These are phyloP conservation scores for Handroanthus guayacan DNA, from an alignment of 257 asterid species.

Conservation along the genomic window DNA sequence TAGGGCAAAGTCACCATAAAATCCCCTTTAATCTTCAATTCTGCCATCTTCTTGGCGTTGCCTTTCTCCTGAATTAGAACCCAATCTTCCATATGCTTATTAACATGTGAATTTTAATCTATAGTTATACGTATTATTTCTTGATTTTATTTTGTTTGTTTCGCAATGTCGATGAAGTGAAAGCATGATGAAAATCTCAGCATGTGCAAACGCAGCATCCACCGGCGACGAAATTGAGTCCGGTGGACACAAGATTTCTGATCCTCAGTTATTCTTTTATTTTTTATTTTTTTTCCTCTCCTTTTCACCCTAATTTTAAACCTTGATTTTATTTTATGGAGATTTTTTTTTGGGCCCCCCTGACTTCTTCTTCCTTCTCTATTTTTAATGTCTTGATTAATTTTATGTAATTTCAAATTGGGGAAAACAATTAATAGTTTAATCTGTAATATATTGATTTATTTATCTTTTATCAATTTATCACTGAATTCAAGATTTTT, in stretches of 20 bases:
- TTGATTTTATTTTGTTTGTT: not conserved
- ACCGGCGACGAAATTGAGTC: not conserved
- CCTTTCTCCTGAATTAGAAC: not conserved
- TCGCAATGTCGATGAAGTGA: not conserved
- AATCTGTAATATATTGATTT: too few species aligned
- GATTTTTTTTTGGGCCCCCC: not conserved
- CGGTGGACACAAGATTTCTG: slow-evolving; percentile 42
- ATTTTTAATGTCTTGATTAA: not conserved
- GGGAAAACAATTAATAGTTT: not conserved
- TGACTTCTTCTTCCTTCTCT: not conserved
- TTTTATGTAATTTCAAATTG: not conserved
- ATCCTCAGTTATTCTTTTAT: not conserved
- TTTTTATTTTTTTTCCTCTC: too few species aligned
- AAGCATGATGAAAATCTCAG: slow-evolving; percentile 33
- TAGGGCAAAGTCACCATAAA: slow-evolving; percentile 22
- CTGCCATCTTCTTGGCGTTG: not conserved
- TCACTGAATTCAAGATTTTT: too few species aligned
- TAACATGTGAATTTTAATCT: not conserved
- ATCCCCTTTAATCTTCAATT: not conserved
- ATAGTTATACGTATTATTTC: not conserved
- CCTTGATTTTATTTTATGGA: not conserved
- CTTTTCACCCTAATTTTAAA: not conserved
- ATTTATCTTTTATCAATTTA: too few species aligned
- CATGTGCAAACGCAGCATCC: slow-evolving; percentile 65
- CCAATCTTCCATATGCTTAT: not conserved